Conservation (phyloP, 2,329 filamentous ascomycete genomes). For the Scytalidium lignicola region DNA sequence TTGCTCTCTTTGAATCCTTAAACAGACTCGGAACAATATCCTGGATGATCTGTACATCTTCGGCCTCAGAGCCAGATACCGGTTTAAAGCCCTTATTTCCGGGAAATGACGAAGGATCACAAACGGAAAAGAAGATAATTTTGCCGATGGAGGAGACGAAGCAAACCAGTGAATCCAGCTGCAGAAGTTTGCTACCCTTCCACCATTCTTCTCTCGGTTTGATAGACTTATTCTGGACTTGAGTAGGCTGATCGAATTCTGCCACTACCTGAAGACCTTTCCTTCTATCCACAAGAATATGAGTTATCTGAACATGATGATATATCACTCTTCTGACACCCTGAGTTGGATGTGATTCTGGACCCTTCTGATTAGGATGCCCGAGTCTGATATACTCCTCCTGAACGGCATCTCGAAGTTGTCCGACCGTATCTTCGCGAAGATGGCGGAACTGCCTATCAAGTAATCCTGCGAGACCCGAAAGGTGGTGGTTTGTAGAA, state of each 20-base stretch:
- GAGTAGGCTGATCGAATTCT: constrained; percentile 39
- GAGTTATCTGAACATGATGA: constrained; percentile 14
- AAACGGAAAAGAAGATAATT: constrained; percentile 38
- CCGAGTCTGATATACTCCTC: constrained; percentile 29
- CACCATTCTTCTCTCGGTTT: constrained; percentile 42
- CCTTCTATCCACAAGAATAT: constrained; percentile 15
- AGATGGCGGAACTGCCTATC: constrained; percentile 52
- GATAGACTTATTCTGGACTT: constrained; percentile 15
- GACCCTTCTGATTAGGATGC: constrained; percentile 33
- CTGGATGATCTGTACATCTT: too few relatives aligned
- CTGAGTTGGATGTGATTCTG: constrained; percentile 28
- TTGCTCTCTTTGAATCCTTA: constrained; percentile 22
- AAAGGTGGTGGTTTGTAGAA: constrained; percentile 33
- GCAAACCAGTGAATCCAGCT: constrained; percentile 45
- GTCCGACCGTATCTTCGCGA: constrained; percentile 49
- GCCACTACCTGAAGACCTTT: constrained; percentile 41
- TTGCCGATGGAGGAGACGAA: constrained; percentile 35
- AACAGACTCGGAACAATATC: constrained; percentile 20
- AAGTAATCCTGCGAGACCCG: constrained; percentile 41
- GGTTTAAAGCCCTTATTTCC: constrained; percentile 10
- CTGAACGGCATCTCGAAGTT: constrained; percentile 44
- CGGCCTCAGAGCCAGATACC: constrained; percentile 12
- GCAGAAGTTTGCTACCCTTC: constrained; percentile 42
- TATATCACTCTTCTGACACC: constrained; percentile 29
- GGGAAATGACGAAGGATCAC: constrained; percentile 17